phyloP scores from a whole-genome alignment of 495 filamentous ascomycete genomes.

The Cercophora sp. region DNA sequence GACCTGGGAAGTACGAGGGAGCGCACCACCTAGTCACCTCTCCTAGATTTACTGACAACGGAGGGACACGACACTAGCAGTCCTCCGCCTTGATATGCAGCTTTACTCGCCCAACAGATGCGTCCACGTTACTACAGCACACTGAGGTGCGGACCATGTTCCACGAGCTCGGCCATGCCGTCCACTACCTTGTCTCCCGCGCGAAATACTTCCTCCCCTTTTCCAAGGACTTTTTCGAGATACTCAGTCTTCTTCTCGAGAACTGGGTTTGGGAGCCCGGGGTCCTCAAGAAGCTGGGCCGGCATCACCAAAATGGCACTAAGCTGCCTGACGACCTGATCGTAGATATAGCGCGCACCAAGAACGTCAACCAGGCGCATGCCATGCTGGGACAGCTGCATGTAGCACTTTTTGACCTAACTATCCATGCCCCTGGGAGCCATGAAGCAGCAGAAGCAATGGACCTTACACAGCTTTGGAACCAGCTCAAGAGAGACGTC shows the following conservation, averaged over 20 bases:
- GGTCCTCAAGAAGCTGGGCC: not conserved
- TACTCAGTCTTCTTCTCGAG: not conserved
- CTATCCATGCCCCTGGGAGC: not conserved
- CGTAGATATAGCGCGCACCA: not conserved
- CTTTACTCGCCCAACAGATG: no score
- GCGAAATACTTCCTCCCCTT: not conserved
- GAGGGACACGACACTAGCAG: no score
- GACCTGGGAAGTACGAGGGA: no score
- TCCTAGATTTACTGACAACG: no score
- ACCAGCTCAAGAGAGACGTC: not conserved
- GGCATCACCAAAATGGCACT: not conserved
- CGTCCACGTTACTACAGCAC: no score
- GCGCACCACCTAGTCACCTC: no score
- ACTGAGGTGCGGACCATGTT: not conserved
- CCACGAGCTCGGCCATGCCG: not conserved
- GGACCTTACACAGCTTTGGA: not conserved
- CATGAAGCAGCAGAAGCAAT: not conserved
- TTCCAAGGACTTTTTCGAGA: not conserved
- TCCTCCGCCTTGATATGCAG: no score
- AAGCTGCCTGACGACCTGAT: not conserved
- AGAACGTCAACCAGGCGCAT: not conserved
- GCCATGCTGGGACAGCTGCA: not conserved
- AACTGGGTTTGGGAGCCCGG: not conserved
- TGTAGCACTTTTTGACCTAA: not conserved
- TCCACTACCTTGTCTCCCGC: not conserved